These are phyloP conservation scores for Comarum palustre DNA, from an alignment of 306 rosid genomes.

Conservation along the genomic window DNA sequence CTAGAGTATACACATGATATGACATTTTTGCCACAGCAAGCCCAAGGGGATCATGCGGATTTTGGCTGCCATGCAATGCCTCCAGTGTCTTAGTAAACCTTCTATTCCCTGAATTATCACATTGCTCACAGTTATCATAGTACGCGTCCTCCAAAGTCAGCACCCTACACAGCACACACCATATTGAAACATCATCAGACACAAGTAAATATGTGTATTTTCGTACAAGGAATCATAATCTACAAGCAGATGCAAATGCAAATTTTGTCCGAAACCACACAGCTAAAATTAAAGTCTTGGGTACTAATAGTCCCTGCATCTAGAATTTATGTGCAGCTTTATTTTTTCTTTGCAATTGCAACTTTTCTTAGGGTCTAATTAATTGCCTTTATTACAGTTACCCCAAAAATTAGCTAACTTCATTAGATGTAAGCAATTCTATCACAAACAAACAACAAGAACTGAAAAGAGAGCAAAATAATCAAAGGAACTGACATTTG, in stretches of 20 bases:
- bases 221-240: not conserved
- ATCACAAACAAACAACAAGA: not conserved
- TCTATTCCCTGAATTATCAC: conserved; percentile 41
- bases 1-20: conserved; percentile 76
- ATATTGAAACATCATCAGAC: not conserved
- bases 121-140: conserved; percentile 57
- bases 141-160: conserved; percentile 93
- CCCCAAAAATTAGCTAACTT: not conserved
- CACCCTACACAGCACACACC: conserved; percentile 56
- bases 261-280: no score
- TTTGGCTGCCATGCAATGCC: conserved; percentile 44
- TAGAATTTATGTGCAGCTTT: not conserved
- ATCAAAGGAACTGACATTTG: conserved; percentile 51
- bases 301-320: conserved; percentile 3
- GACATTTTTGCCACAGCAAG: conserved; percentile 91
- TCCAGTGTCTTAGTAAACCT: conserved; percentile 47
- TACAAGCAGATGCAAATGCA: not conserved
- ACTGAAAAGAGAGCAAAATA: not conserved
- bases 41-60: conserved; percentile 63
- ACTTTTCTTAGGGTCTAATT: not conserved
- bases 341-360: not conserved
- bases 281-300: no score
- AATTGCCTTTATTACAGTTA: not conserved
- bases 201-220: not conserved
- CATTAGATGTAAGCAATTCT: not conserved